Evolutionary conservation across 2,329 filamentous ascomycete genomes (phyloP).

Genomic region (Beauveria asiatica): DNA sequence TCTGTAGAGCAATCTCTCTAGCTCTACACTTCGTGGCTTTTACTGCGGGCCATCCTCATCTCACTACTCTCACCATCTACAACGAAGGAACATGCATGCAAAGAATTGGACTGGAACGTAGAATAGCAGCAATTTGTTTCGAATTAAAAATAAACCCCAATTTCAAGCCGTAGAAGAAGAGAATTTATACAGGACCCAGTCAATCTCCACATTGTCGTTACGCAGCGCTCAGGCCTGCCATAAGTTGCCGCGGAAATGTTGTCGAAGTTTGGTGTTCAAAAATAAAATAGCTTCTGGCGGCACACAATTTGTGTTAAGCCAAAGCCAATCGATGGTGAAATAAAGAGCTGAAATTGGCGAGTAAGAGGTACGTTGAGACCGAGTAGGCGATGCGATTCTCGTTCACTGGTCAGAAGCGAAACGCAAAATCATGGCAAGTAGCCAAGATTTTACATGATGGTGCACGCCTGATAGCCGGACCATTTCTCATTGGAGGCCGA

Average conservation of each 20-base stretch:
- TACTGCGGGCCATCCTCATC: background rate
- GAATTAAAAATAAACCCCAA: background rate
- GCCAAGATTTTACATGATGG: background rate
- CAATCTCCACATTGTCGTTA: background rate
- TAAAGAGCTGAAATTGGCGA: constrained; percentile 2
- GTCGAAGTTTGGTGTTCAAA: background rate
- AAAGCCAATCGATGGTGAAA: constrained; percentile 3
- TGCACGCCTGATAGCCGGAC: constrained; percentile 2
- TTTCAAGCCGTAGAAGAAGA: constrained; percentile 3
- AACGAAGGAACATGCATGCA: background rate
- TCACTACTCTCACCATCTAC: background rate
- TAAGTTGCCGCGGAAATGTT: background rate
- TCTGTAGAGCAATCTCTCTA: no score
- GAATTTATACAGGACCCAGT: background rate
- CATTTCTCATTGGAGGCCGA: background rate
- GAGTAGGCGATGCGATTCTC: background rate
- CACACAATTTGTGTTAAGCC: background rate
- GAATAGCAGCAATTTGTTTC: background rate
- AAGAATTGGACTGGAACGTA: background rate
- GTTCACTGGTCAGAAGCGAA: background rate
- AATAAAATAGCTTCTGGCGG: background rate
- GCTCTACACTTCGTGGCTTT: no score
- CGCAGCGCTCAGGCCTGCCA: constrained; percentile 1
- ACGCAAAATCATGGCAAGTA: background rate
- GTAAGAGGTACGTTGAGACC: background rate